These are phyloP conservation scores for Coemansia sp. DNA, from an alignment of 192 early-diverging fungal species.

Conservation along the genomic window DNA sequence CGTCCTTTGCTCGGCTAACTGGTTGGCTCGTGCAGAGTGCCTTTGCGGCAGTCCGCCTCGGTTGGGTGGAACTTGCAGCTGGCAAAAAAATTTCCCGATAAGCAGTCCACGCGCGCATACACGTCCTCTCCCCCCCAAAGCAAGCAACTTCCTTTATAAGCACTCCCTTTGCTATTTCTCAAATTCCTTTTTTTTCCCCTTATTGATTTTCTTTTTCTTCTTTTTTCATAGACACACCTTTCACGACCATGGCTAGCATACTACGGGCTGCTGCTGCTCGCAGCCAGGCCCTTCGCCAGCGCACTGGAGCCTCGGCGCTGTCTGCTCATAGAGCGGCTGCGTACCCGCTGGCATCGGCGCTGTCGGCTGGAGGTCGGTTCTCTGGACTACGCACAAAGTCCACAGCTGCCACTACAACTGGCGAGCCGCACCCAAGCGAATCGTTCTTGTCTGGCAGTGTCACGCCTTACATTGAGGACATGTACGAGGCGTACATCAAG, in stretches of 20 bases:
- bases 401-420: constrained; percentile 14
- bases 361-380: constrained; percentile 24
- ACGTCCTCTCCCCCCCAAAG: background rate
- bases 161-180: background rate
- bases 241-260: constrained; percentile 42
- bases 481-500: constrained; percentile 91
- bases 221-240: constrained; percentile 7
- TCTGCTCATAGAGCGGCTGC: constrained; percentile 11
- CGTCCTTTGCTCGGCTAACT: background rate
- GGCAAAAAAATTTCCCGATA: constrained; percentile 11
- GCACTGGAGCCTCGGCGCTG: constrained; percentile 26
- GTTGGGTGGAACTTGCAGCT: background rate
- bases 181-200: background rate
- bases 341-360: constrained; percentile 15
- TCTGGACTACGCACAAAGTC: constrained; percentile 37
- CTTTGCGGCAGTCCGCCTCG: background rate
- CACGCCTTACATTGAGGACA: constrained; percentile 89
- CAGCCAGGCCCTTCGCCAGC: constrained; percentile 52
- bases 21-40: constrained; percentile 9
- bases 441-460: constrained; percentile 87
- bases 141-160: background rate
- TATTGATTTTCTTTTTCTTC: constrained; percentile 1
- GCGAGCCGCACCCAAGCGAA: constrained; percentile 66
- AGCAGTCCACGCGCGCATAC: background rate
- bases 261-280: constrained; percentile 50